Evolutionary conservation across 176 grass and related monocot species (phyloP).

Genomic region (Phoenix dactylifera): DNA sequence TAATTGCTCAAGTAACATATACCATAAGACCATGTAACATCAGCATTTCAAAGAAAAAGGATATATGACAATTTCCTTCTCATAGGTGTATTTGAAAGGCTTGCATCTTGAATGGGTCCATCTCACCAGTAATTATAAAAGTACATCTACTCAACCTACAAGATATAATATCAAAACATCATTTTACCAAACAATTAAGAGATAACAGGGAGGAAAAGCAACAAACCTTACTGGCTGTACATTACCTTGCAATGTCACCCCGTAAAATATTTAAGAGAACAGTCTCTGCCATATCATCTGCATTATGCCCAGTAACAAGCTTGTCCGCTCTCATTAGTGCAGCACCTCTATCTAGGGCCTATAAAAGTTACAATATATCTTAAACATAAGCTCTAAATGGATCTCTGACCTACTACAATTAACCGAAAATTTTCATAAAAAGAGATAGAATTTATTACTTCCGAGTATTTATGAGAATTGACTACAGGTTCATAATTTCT

Average conservation of each 20-base stretch:
- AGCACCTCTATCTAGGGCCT: slow-evolving; percentile 92
- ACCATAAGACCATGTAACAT: slow-evolving; percentile 7
- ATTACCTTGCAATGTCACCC: slow-evolving; percentile 92
- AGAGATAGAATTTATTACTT: too few relatives aligned
- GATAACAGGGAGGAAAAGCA: too few relatives aligned
- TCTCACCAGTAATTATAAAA: slow-evolving; percentile 91
- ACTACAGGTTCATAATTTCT: too few relatives aligned
- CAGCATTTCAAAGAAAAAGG: slow-evolving; percentile 34
- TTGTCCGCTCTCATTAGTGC: slow-evolving; percentile 84
- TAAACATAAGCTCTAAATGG: too few relatives aligned
- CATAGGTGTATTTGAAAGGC: slow-evolving; percentile 95
- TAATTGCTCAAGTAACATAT: slow-evolving; percentile 7
- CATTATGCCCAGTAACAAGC: slow-evolving; percentile 96
- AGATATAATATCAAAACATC: neutral
- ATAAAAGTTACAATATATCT: too few relatives aligned
- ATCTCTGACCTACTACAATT: too few relatives aligned
- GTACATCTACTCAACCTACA: slow-evolving; percentile 97
- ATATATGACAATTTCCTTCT: slow-evolving; percentile 99
- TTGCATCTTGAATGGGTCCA: slow-evolving; percentile 98
- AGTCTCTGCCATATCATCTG: slow-evolving; percentile 97
- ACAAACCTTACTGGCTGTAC: too few relatives aligned
- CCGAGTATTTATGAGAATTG: too few relatives aligned
- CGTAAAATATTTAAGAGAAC: slow-evolving; percentile 92
- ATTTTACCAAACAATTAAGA: too few relatives aligned
- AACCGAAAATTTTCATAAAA: too few relatives aligned